These are phyloP conservation scores for Oryza brachyantha DNA, from an alignment of 176 grass and related monocot genomes.

Conservation along the genomic window DNA sequence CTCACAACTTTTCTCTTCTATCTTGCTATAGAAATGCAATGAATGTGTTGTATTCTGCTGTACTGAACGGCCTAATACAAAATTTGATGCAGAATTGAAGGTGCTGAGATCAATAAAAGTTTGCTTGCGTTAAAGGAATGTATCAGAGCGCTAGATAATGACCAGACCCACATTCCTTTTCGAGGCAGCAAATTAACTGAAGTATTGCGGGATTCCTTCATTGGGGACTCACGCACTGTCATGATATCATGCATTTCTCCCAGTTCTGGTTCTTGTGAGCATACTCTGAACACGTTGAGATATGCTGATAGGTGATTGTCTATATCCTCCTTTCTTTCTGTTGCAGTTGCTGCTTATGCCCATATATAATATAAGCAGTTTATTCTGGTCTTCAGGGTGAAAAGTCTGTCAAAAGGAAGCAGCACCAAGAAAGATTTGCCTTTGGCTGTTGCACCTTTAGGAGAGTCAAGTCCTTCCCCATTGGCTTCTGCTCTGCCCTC, in stretches of 20 bases:
- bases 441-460: slow-evolving; percentile 38
- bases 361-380: slow-evolving; percentile 13
- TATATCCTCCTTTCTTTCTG: slow-evolving; percentile 3
- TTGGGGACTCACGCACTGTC: slow-evolving; percentile 93
- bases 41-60: slow-evolving; percentile 15
- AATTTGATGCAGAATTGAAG: slow-evolving; percentile 82
- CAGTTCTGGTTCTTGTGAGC: slow-evolving; percentile 96
- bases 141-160: slow-evolving; percentile 96
- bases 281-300: slow-evolving; percentile 96
- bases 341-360: slow-evolving; percentile 13
- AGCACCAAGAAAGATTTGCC: slow-evolving; percentile 70
- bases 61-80: slow-evolving; percentile 6
- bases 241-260: slow-evolving; percentile 99
- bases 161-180: slow-evolving; percentile 97
- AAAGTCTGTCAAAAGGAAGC: slow-evolving; percentile 86
- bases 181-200: slow-evolving; percentile 98
- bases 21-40: not conserved
- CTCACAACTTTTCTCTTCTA: not conserved
- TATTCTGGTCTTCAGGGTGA: slow-evolving; percentile 63
- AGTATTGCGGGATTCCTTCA: slow-evolving; percentile 93
- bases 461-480: slow-evolving; percentile 62
- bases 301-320: slow-evolving; percentile 92
- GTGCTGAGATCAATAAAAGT: slow-evolving; percentile 99
- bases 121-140: slow-evolving; percentile 98
- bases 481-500: slow-evolving; percentile 47